Evolutionary conservation across 2,329 filamentous ascomycete species (phyloP).

Genomic region (Aspergillus glaucus): DNA sequence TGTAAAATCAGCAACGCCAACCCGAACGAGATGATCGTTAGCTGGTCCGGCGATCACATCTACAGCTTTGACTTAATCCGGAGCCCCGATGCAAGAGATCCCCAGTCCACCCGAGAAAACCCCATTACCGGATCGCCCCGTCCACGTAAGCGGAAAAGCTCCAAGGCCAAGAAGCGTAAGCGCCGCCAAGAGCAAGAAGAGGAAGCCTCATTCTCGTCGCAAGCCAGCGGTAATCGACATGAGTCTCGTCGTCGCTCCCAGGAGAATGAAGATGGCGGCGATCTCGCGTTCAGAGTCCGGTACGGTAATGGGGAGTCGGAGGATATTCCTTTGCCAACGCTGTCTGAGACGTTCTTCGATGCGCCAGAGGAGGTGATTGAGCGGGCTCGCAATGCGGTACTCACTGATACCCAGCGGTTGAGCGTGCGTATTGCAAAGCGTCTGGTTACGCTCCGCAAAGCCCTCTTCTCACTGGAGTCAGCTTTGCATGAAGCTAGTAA

Average conservation of each 20-base stretch:
- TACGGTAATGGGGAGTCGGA: slow-evolving; percentile 57
- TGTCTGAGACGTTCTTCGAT: slow-evolving; percentile 18
- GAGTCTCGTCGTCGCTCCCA: slow-evolving; percentile 45
- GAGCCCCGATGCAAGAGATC: slow-evolving; percentile 50
- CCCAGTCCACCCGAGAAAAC: slow-evolving; percentile 20
- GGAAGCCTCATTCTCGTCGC: slow-evolving; percentile 34
- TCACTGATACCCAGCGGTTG: slow-evolving; percentile 47
- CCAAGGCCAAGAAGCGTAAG: slow-evolving; percentile 51
- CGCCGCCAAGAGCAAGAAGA: slow-evolving; percentile 40
- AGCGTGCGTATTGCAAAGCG: slow-evolving; percentile 53
- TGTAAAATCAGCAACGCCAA: slow-evolving; percentile 65
- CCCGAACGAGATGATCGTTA: slow-evolving; percentile 61
- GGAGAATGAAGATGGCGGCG: slow-evolving; percentile 31
- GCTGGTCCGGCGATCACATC: slow-evolving; percentile 62
- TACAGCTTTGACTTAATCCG: slow-evolving; percentile 60
- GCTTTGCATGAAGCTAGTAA: slow-evolving; percentile 26
- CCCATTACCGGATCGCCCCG: slow-evolving; percentile 18
- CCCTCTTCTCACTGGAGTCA: slow-evolving; percentile 49
- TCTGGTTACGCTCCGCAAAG: slow-evolving; percentile 48
- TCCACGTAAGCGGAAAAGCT: slow-evolving; percentile 27
- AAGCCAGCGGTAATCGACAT: slow-evolving; percentile 40
- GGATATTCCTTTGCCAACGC: slow-evolving; percentile 46
- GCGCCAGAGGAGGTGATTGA: slow-evolving; percentile 31
- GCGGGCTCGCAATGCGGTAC: slow-evolving; percentile 39
- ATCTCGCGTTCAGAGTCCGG: slow-evolving; percentile 50